Conservation (phyloP, 1,284 basidiomycete species). For the Hypsizygus ulmarius region DNA sequence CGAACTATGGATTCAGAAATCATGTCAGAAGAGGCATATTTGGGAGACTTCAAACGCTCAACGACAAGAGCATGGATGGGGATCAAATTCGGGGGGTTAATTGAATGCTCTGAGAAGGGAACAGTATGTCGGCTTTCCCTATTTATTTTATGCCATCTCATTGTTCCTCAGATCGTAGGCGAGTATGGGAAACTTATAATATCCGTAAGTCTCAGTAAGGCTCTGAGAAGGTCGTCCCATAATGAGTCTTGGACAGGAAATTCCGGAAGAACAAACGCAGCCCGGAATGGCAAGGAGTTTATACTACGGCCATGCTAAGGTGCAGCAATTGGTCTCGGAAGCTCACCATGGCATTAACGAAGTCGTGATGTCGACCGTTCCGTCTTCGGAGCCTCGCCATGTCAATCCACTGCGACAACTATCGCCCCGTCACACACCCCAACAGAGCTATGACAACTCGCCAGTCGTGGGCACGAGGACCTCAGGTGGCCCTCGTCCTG, state of each 20-base stretch:
- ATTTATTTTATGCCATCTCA: conserved; percentile 3
- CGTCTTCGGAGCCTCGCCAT: conserved; percentile 23
- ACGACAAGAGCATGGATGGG: conserved; percentile 73
- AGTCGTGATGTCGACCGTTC: conserved; percentile 51
- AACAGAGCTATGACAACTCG: conserved; percentile 1
- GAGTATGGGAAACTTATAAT: conserved; percentile 81
- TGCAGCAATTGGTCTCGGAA: conserved; percentile 61
- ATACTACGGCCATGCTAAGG: conserved; percentile 66
- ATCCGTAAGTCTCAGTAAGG: conserved; percentile 43
- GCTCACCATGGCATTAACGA: conserved; percentile 58
- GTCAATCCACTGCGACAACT: conserved; percentile 7
- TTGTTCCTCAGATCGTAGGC: conserved; percentile 61
- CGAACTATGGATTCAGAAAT: conserved; percentile 80
- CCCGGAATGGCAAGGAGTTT: conserved; percentile 77
- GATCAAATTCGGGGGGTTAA: conserved; percentile 85
- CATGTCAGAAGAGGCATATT: conserved; percentile 75
- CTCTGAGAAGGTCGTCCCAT: neutral
- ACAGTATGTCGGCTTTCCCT: conserved; percentile 39
- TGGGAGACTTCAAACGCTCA: conserved; percentile 85
- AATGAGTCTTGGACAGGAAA: conserved; percentile 49
- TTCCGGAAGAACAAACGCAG: conserved; percentile 76
- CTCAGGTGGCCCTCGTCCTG: conserved; percentile 2
- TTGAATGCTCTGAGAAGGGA: conserved; percentile 87
- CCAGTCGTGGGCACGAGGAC: conserved; percentile 3
- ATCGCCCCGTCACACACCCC: neutral